Base-by-base conservation (phyloP, 768 basidiomycete species). In the Collybia sordida region DNA sequence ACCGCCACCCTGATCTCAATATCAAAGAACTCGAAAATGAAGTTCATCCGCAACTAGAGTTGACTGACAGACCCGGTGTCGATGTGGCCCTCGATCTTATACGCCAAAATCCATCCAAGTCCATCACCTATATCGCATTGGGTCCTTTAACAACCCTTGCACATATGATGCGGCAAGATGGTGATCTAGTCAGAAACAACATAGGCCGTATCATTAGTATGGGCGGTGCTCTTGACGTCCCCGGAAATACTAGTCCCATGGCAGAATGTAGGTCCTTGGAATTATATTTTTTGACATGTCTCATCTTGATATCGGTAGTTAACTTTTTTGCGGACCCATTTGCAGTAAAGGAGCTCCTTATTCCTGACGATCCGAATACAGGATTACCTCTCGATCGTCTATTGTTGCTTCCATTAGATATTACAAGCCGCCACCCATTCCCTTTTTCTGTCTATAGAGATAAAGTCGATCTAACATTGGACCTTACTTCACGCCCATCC, bases 211-310 rank as follows among this genome's bases (percentile, higher is more conserved):
- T 98, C 6, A 69, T 94, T 17, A 86, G 84, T 64, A 96, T 98
- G 93, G 94, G 94, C 15, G 94, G 93, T 14, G 88, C 93, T 2
- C 64, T 98, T 18, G 92, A 95, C 56, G 89, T 92, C 25, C 92
- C 94, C 0, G 94, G 94, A 3, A 98, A 96, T 57, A 88, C 85
- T 0, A 82, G 76, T 22, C 82, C 92, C 6, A 75, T 81, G 3
- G 88, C 93, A 50, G 94, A 97, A 66, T 96, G 93, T 90, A 68
- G 28, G 31, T 50, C 22, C 17, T 37, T 49, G 31, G 18, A 28
- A 46, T 38, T 22, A 21, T 4, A 42, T 21, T 21, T 47, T 50
- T 21, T 40, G 4, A 7, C 39, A 47, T 14, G 40, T 38, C 72
- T 96, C 52, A 38, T 23, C 24, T 51, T n/a, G 19, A 38, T 3